Evolutionary conservation across 345 rosid genomes (phyloP), one percentile per base, ranked within the genome.

Genomic region (Pseudoturritis turrita): DNA sequence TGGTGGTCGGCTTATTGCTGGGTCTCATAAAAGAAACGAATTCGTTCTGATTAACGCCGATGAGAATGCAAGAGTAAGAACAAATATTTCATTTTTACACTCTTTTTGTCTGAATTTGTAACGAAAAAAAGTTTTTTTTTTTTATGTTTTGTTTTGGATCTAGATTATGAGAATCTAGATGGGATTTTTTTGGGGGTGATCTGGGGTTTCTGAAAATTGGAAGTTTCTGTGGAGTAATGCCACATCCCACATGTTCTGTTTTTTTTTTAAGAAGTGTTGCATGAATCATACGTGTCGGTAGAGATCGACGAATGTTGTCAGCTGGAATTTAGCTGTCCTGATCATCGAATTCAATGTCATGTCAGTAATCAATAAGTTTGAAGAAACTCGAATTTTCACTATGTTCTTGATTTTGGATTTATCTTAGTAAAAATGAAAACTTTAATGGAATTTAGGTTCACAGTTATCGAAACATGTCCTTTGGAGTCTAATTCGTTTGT

Each of bases 1-100:
- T 46, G 87, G 96, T 7, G 96, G 98, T 50, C 82, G 96, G 28
- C 97, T 93, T 70, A 63, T 93, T 81, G 98, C 97, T 74, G 97
- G 98, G 6, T 93, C 98, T 71, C 97, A 93, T 72, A 90, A 93
- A 73, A 79, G 98, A 76, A 93, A 93, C 73, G 98, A 93, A 80
- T 90, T 93, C 79, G 96, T 90, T 37, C 86, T 90, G 39, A 90
- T 93, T 45, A 93, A 90, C 83, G 97, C 97, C 13, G 98, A 93
- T 58, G 98, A 93, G 81, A 83, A 65, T 76, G 88, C 80, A 17
- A 78, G 91, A 80, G 98, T 92, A 82, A 74, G 29, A 6, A 8
- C 11, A 25, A 9, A 10, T 1, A 1, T 53, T 21, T 40, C 35
- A 23, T 22, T 69, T 33, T 44, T 44, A 28, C 65, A 54, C 50